Conservation (phyloP, 768 basidiomycete genomes). For the Termitomyces sp. region DNA sequence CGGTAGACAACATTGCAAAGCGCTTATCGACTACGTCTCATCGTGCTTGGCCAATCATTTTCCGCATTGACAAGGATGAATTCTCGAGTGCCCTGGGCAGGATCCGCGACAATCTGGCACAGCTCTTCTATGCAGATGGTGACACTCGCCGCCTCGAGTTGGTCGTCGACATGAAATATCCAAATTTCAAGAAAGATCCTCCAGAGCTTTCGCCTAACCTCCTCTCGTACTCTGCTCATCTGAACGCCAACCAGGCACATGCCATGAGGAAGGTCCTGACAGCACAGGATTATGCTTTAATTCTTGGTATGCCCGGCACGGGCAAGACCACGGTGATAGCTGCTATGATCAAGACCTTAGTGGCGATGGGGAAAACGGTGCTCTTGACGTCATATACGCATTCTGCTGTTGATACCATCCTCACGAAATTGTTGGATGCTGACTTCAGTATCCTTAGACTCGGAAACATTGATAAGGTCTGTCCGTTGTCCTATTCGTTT, state of each 20-base stretch:
- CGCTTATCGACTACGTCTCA: slow-evolving; percentile 21
- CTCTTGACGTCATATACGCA: slow-evolving; percentile 93
- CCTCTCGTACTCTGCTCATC: slow-evolving; percentile 26
- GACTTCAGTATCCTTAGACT: slow-evolving; percentile 78
- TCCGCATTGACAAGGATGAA: slow-evolving; percentile 94
- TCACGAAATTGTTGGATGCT: slow-evolving; percentile 67
- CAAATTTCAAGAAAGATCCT: slow-evolving; percentile 46
- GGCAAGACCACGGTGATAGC: slow-evolving; percentile 97
- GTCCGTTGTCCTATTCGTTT: background rate
- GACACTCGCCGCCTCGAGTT: slow-evolving; percentile 64
- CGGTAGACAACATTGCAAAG: slow-evolving; percentile 39
- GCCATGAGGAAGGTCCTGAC: slow-evolving; percentile 73
- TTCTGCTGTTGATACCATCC: slow-evolving; percentile 96
- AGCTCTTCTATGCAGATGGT: slow-evolving; percentile 78
- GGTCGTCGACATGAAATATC: slow-evolving; percentile 76
- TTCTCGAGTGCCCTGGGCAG: slow-evolving; percentile 80
- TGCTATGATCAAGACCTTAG: slow-evolving; percentile 76
- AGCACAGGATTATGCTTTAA: slow-evolving; percentile 85
- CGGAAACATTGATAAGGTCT: slow-evolving; percentile 89
- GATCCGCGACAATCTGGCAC: slow-evolving; percentile 86
- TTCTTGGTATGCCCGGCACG: slow-evolving; percentile 98
- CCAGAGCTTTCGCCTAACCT: slow-evolving; percentile 18
- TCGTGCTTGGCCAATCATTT: slow-evolving; percentile 33
- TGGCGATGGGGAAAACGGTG: slow-evolving; percentile 79
- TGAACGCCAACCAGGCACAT: slow-evolving; percentile 69